These are phyloP conservation scores for Pleurotus cornucopiae DNA, from an alignment of 768 basidiomycete species.

Conservation along the genomic window DNA sequence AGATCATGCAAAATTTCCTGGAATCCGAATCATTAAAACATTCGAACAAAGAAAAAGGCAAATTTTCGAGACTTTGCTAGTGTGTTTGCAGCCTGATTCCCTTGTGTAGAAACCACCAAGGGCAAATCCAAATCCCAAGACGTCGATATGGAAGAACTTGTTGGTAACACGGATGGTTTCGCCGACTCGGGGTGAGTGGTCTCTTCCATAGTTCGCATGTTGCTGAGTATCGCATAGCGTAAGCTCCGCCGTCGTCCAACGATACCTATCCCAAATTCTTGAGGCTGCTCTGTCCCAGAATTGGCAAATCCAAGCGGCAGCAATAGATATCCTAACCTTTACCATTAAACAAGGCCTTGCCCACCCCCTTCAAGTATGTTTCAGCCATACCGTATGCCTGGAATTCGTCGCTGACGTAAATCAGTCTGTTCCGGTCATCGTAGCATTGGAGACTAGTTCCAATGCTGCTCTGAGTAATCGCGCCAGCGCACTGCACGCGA, in stretches of 20 bases:
- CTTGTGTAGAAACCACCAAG: slow-evolving; percentile 34
- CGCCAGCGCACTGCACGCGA: slow-evolving; percentile 75
- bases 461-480: slow-evolving; percentile 56
- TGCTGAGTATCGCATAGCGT: slow-evolving; percentile 49
- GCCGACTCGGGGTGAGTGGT: slow-evolving; percentile 90
- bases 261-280: slow-evolving; percentile 81
- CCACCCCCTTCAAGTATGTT: slow-evolving; percentile 81
- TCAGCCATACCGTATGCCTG: background rate
- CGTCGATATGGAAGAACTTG: slow-evolving; percentile 89
- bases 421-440: slow-evolving; percentile 86
- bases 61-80: background rate
- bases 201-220: background rate
- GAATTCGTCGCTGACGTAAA: background rate
- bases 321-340: slow-evolving; percentile 88
- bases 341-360: slow-evolving; percentile 94
- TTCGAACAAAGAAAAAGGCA: slow-evolving; percentile 66
- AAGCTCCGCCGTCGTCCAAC: slow-evolving; percentile 91
- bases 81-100: background rate
- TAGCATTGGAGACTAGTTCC: slow-evolving; percentile 89
- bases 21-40: slow-evolving; percentile 80
- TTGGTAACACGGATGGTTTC: slow-evolving; percentile 93
- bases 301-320: slow-evolving; percentile 69
- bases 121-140: slow-evolving; percentile 38
- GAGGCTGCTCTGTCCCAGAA: slow-evolving; percentile 74
- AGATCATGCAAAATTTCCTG: slow-evolving; percentile 91